These are phyloP conservation scores for Gastrolobium bilobum DNA, from an alignment of 306 rosid species.

Conservation along the genomic window DNA sequence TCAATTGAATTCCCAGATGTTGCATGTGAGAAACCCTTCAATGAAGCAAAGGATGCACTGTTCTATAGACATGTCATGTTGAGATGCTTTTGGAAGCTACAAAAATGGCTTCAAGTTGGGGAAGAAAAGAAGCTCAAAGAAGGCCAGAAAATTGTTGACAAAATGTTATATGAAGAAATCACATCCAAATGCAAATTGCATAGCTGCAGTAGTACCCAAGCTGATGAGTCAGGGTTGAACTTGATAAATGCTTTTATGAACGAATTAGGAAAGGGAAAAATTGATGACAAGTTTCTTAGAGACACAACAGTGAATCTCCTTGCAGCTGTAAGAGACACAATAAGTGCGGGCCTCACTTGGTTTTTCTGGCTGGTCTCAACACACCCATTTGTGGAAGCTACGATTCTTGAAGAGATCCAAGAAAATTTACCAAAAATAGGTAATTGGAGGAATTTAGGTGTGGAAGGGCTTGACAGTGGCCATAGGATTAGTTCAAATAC, in stretches of 20 bases:
- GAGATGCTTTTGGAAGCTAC: too few species aligned
- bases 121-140: too few species aligned
- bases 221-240: slow-evolving; percentile 2
- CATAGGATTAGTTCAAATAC: slow-evolving; percentile 8
- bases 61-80: too few species aligned
- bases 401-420: slow-evolving; percentile 23
- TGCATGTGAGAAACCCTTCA: too few species aligned
- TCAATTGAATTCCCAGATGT: too few species aligned
- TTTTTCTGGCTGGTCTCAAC: slow-evolving; percentile 39
- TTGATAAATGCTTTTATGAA: neutral
- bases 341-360: slow-evolving; percentile 25
- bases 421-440: neutral
- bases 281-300: slow-evolving; percentile 22
- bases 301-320: slow-evolving; percentile 13
- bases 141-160: too few species aligned
- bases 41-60: too few species aligned
- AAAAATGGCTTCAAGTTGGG: too few species aligned
- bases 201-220: neutral
- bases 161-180: too few species aligned
- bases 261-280: neutral
- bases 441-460: neutral
- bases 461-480: neutral
- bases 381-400: slow-evolving; percentile 14
- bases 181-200: too few species aligned
- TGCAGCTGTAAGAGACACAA: slow-evolving; percentile 32